These are phyloP conservation scores for Leccinum olivaceopallidum DNA, from an alignment of 768 basidiomycete species.

Conservation along the genomic window DNA sequence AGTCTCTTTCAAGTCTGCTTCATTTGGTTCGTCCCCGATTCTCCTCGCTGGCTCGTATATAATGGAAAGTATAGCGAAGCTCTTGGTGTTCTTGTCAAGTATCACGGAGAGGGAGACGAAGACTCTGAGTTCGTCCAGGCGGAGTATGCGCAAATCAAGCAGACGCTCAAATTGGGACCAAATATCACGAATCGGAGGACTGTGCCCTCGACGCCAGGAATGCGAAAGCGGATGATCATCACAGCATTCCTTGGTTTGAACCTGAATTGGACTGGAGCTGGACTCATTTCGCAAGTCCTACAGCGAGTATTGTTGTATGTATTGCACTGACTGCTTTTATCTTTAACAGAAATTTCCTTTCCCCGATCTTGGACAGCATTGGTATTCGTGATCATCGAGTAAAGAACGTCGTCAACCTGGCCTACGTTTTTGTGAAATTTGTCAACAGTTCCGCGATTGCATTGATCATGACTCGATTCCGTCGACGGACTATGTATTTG, in stretches of 20 bases:
- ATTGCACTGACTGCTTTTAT: background rate
- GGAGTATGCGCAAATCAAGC: background rate
- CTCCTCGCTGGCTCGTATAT: background rate
- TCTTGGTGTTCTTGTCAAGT: background rate
- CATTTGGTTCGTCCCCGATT: background rate
- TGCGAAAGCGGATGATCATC: background rate
- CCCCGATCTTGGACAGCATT: background rate
- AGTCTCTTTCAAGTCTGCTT: background rate
- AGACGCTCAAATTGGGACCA: background rate
- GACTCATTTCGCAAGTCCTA: background rate
- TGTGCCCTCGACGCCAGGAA: background rate
- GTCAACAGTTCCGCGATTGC: background rate
- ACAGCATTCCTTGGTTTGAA: background rate
- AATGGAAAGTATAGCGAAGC: background rate
- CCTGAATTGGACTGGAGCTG: background rate
- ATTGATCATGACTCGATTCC: background rate
- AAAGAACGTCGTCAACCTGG: background rate
- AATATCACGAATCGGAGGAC: background rate
- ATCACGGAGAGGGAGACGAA: background rate
- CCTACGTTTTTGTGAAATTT: background rate
- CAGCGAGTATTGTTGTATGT: background rate
- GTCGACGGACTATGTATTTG: background rate
- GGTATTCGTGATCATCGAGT: background rate
- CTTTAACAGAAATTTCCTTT: background rate
- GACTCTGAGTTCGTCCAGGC: background rate